phyloP scores from a whole-genome alignment of 257 asterid species.

The Primulina huaijiensis region DNA sequence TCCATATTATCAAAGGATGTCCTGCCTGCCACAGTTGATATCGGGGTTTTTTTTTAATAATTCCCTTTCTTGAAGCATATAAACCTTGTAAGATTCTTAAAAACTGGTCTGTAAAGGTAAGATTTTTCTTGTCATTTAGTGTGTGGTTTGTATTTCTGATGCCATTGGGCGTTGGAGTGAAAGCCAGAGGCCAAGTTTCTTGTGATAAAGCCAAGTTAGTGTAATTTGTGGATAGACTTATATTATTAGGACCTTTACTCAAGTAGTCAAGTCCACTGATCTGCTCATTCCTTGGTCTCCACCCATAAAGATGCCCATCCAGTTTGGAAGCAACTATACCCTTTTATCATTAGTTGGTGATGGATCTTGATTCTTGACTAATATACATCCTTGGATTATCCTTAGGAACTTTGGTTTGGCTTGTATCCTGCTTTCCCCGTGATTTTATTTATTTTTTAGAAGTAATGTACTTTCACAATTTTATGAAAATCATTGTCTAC shows the following conservation, averaged over 20 bases:
- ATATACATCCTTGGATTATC: neutral
- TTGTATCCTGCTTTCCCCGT: neutral
- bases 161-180: neutral
- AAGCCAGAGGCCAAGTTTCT: neutral
- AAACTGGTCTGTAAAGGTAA: neutral
- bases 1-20: neutral
- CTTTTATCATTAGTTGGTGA: neutral
- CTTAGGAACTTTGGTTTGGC: constrained; percentile 1
- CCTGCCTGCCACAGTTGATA: neutral
- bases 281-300: neutral
- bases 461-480: neutral
- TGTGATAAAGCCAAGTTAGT: neutral
- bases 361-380: neutral
- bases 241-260: neutral
- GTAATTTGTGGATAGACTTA: neutral
- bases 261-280: neutral
- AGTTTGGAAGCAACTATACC: neutral
- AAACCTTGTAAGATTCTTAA: neutral
- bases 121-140: neutral
- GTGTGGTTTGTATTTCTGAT: neutral
- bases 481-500: neutral
- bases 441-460: neutral
- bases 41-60: too few species aligned
- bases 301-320: neutral
- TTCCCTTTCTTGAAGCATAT: neutral